phyloP scores from a whole-genome alignment of 129 eudicot genomes.

The Cynara cardunculus region DNA sequence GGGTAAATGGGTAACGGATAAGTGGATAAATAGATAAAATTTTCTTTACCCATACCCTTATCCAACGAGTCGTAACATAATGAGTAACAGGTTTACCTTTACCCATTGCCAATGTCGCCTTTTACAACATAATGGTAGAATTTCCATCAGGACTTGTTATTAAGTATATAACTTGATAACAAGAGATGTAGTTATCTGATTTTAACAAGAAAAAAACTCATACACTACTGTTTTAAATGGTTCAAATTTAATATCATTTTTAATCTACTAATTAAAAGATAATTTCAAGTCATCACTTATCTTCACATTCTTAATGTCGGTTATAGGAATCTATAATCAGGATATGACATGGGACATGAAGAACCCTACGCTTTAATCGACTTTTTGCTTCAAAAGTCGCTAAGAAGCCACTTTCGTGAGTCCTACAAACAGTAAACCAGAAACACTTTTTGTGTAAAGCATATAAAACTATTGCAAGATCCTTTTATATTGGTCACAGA shows the following conservation, averaged over 20 bases:
- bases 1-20: too few species aligned
- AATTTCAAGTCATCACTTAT: too few species aligned
- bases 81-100: too few species aligned
- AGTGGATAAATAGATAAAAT: too few species aligned
- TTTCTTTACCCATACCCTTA: too few species aligned
- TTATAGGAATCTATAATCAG: not conserved
- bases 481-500: too few species aligned
- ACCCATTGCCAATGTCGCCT: too few species aligned
- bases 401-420: not conserved
- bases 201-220: not conserved
- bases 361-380: not conserved
- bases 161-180: not conserved
- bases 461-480: not conserved
- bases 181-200: not conserved
- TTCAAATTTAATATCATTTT: not conserved
- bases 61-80: too few species aligned
- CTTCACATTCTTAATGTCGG: not conserved
- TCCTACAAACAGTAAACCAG: not conserved
- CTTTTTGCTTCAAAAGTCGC: not conserved
- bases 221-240: not conserved
- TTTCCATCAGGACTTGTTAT: not conserved
- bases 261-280: too few species aligned
- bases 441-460: not conserved
- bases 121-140: not conserved
- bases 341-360: not conserved